phyloP scores from a whole-genome alignment of 345 rosid genomes.

The Eucalyptus erythrocorys region DNA sequence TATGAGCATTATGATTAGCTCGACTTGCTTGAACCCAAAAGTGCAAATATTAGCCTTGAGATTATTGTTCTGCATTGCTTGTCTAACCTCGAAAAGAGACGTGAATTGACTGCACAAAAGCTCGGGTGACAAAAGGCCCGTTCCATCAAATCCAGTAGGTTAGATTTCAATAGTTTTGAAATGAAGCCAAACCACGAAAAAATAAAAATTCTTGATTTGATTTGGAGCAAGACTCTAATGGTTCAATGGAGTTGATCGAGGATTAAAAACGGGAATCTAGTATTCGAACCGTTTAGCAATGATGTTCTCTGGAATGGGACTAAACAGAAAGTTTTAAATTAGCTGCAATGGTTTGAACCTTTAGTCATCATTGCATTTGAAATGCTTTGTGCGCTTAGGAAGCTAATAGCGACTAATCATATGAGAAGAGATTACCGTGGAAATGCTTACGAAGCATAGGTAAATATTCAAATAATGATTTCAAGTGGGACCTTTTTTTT shows the following conservation, averaged over 20 bases:
- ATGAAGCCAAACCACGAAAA: accelerated
- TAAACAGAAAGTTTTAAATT: not conserved
- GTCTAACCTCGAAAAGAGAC: not conserved
- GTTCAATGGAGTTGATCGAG: not conserved
- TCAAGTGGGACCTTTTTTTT: not conserved
- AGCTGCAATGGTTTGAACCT: not conserved
- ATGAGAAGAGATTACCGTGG: too few species aligned
- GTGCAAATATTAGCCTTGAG: accelerated
- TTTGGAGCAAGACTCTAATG: not conserved
- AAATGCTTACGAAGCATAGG: not conserved
- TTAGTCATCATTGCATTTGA: not conserved
- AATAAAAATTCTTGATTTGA: not conserved
- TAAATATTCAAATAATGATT: not conserved
- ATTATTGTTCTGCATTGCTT: not conserved
- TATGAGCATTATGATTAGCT: accelerated
- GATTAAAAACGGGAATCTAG: not conserved
- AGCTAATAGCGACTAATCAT: not conserved
- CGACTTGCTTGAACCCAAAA: accelerated
- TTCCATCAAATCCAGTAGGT: accelerated
- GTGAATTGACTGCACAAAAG: accelerated
- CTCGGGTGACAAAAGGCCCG: too few species aligned
- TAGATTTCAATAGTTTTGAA: too few species aligned
- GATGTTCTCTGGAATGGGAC: not conserved
- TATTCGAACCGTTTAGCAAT: not conserved
- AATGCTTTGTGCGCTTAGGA: not conserved